Percentiles rank a stretch among this genome's conserved stretches.
phyloP scores from a whole-genome alignment of 345 rosid genomes.

The Lepidium sativum region DNA sequence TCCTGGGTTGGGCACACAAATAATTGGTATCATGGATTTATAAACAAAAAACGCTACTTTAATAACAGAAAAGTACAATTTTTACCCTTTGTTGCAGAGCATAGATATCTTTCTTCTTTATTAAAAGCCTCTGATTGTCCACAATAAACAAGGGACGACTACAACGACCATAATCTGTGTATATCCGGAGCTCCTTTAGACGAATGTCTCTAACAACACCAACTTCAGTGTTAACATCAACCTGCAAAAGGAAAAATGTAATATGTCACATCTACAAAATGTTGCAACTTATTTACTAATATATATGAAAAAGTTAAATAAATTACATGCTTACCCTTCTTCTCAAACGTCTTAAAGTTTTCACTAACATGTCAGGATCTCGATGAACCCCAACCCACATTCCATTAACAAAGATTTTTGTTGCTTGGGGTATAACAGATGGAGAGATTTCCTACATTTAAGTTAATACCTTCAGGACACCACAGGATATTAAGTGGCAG shows the following conservation, averaged over 20 bases:
- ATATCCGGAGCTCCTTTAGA: constrained; percentile 78
- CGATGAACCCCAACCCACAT: constrained; percentile 99
- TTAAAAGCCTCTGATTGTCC: constrained; percentile 87
- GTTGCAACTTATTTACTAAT: neutral
- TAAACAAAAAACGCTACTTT: neutral
- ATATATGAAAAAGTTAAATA: neutral
- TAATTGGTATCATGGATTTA: neutral
- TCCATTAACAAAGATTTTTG: constrained; percentile 93
- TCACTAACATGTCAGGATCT: constrained; percentile 98
- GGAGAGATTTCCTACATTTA: constrained; percentile 84
- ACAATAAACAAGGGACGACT: constrained; percentile 95
- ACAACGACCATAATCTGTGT: constrained; percentile 98
- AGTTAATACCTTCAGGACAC: constrained; percentile 13
- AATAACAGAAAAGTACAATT: constrained; percentile 1
- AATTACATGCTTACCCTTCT: constrained; percentile 54
- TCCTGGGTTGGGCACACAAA: constrained; percentile 44
- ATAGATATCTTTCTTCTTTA: constrained; percentile 76
- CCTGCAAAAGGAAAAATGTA: constrained; percentile 36
- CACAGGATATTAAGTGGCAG: neutral
- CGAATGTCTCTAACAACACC: constrained; percentile 96
- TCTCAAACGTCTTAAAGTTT: constrained; percentile 80
- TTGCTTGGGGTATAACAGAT: constrained; percentile 89
- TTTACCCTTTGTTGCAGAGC: constrained; percentile 81
- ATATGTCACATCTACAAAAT: neutral
- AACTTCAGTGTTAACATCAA: constrained; percentile 95